Evolutionary conservation across 1,139 yeast genomes (phyloP).

Genomic region (Saccharomyces uvarum): DNA sequence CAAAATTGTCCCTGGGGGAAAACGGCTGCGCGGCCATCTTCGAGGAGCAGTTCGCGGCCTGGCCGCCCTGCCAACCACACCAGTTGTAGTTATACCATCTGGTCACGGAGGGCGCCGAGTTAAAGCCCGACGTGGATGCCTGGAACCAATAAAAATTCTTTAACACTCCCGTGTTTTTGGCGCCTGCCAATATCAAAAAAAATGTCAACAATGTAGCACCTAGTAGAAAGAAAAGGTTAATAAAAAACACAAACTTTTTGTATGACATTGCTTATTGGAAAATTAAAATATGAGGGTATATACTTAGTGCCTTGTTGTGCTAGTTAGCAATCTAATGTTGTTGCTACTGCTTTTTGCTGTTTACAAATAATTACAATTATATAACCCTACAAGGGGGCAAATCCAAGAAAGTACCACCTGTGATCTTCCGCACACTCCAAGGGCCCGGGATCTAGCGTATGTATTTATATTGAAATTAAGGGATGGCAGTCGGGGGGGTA

Average conservation of each 20-base stretch:
- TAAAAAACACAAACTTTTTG: conserved; percentile 18
- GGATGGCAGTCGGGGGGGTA: not conserved
- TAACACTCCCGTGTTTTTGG: conserved; percentile 40
- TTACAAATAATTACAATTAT: no score
- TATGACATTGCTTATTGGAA: conserved; percentile 11
- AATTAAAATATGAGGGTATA: not conserved
- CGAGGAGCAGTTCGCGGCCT: conserved; percentile 8
- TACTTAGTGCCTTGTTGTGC: not conserved
- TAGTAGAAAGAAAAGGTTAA: conserved; percentile 26
- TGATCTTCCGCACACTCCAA: not conserved
- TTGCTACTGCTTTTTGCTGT: not conserved
- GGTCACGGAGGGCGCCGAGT: conserved; percentile 39
- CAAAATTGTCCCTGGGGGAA: conserved; percentile 62
- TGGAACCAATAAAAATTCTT: conserved; percentile 58
- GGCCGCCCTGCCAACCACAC: conserved; percentile 43
- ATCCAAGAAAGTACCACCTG: not conserved
- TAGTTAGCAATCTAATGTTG: not conserved
- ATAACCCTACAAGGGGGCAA: not conserved
- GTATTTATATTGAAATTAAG: not conserved
- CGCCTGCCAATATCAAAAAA: conserved; percentile 58
- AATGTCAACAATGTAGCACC: conserved; percentile 44
- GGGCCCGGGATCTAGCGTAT: not conserved
- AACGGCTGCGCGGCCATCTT: conserved; percentile 45
- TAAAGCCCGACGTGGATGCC: conserved; percentile 51
- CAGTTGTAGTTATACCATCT: conserved; percentile 64